Evolutionary conservation across 495 filamentous ascomycete genomes (phyloP), one percentile per base, ranked within the genome.

Genomic region (Apiosordaria backusii): DNA sequence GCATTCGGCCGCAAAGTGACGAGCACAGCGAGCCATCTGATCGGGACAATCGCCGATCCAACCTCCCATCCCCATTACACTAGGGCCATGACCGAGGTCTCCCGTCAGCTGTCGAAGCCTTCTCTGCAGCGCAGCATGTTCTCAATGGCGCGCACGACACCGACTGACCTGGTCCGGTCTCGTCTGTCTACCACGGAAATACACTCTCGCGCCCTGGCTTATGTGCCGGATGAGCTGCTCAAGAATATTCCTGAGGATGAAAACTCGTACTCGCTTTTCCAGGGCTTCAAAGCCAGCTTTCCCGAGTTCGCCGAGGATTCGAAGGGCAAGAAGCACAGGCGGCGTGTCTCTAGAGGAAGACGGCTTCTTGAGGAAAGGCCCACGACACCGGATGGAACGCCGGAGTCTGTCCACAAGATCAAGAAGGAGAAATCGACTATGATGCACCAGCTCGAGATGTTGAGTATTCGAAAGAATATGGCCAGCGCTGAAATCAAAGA

Each of bases 391-490:
- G 82, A 86, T 22, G 69, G 66, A 21, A 84, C 83, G 58, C 85
- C 87, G n/a, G 83, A 89, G 26, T 81, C 87, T 24, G 79, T 96
- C 69, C 80, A 76, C 15, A 89, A 85, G 68, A 74, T 97, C 59
- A 90, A 88, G 77, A 90, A 88, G 69, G 91, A 96, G 70, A 89
- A 92, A 72, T 81, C 88, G 57, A 78, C 84, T 59, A 79, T 97
- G 76, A 88, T 86, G 74, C 91, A 93, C 71, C 85, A 91, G 57
- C 76, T 99, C 61, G 93, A 98, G 72, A 92, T 96, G 88, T 89
- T 97, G 79, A 82, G 88, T 13, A 85, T 99, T 52, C 86, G 96
- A 62, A 99, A 98, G 76, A 97, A 97, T 68, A 97, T 99, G 95
- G 93, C 93, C 73, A 94, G 92, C 71, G 87, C 91, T 65, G 95